Evolutionary conservation across 495 filamentous ascomycete genomes (phyloP), one percentile per base, ranked within the genome.

Genomic region (Penicillium crystallinum): DNA sequence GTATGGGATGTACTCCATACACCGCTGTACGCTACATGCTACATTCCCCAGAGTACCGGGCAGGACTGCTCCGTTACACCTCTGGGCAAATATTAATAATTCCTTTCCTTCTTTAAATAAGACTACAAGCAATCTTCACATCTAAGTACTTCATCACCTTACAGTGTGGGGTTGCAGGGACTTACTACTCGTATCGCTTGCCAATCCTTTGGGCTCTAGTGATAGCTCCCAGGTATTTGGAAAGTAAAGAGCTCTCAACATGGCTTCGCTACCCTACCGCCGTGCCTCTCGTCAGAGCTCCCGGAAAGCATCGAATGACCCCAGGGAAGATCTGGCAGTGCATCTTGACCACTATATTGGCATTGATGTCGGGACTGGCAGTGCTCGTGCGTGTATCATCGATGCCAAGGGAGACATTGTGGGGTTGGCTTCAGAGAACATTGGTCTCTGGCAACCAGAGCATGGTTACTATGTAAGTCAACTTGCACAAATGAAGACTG

Each of bases 361-460:
- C 37, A 88, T 97, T 49, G 93, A 98, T 66, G 93, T 97, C 46
- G 93, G 93, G 39, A 98, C 93, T 6, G 92, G 93, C 40, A 96
- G 90, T 63, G 91, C 91, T 17, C 81, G 93, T 62, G 93, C 92
- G 14, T 97, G 92, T 74, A 86, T 97, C 68, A 95, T 97, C 63
- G 87, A 96, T 70, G 76, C 78, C 39, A 84, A 87, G 23, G 93
- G 93, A 25, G 90, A 96, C 56, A 97, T 98, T 69, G 89, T 95
- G 46, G 93, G 88, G 6, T 72, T 97, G 55, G 90, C 91, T 15
- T 87, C 89, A 3, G 85, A 96, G 62, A 86, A 92, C 55, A 98
- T 97, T 70, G 84, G 88, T 45, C 81, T 96, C 27, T 97, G 93
- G 93, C 87, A 96, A 69, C 90, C 90, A n/a, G 78, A 89, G 61